Evolutionary conservation across 306 rosid species (phyloP).

Genomic region (Casuarina equisetifolia): DNA sequence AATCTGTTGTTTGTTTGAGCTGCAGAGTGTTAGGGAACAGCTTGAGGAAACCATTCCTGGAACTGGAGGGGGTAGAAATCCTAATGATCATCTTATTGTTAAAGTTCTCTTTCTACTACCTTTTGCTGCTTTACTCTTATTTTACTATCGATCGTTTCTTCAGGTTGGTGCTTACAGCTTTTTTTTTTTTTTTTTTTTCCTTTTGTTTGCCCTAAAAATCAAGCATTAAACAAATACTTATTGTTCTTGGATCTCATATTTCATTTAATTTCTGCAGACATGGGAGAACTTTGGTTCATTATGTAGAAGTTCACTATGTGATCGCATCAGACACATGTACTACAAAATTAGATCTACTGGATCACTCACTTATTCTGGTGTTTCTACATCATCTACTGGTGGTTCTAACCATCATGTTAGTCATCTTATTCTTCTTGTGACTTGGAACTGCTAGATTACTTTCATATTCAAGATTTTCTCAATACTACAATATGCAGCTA

Average conservation of each 20-base stretch:
- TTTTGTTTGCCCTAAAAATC: neutral
- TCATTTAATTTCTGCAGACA: slow-evolving; percentile 48
- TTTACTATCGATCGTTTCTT: slow-evolving; percentile 54
- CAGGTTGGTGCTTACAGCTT: slow-evolving; percentile 54
- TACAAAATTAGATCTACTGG: slow-evolving; percentile 73
- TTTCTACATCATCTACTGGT: slow-evolving; percentile 48
- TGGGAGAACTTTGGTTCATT: slow-evolving; percentile 48
- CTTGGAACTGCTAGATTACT: slow-evolving; percentile 13
- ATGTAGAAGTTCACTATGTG: slow-evolving; percentile 65
- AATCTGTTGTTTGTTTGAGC: slow-evolving; percentile 24
- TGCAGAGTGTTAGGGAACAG: slow-evolving; percentile 76
- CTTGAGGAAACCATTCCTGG: slow-evolving; percentile 90
- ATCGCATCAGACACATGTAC: slow-evolving; percentile 65
- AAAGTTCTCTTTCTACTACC: slow-evolving; percentile 75
- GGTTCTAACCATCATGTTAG: slow-evolving; percentile 63
- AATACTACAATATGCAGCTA: neutral
- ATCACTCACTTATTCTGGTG: slow-evolving; percentile 53
- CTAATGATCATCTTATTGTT: slow-evolving; percentile 74
- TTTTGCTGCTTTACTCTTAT: slow-evolving; percentile 58
- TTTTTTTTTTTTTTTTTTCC: slow-evolving; percentile 2
- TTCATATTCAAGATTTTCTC: slow-evolving; percentile 2
- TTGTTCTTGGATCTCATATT: slow-evolving; percentile 20
- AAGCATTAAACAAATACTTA: slow-evolving; percentile 11
- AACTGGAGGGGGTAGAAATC: slow-evolving; percentile 83
- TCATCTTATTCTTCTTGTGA: slow-evolving; percentile 15